Evolutionary conservation across 495 filamentous ascomycete species (phyloP).

Genomic region (Platismatia glauca): DNA sequence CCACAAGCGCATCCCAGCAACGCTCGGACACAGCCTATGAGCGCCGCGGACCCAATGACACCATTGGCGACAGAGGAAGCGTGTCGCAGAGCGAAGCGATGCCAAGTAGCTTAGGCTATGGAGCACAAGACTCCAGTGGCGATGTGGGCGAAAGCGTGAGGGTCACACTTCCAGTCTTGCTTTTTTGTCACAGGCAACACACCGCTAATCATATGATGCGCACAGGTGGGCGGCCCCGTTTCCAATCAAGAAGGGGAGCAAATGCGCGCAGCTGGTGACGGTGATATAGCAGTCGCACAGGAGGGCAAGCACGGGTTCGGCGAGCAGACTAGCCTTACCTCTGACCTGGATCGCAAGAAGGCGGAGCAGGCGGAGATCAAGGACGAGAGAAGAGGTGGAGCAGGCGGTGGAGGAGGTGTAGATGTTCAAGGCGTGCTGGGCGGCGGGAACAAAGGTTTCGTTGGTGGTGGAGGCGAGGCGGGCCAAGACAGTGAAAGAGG

Average conservation of each 20-base stretch:
- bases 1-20: constrained; percentile 21
- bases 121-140: constrained; percentile 17
- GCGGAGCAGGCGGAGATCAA: constrained; percentile 38
- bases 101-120: constrained; percentile 32
- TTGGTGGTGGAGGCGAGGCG: neutral
- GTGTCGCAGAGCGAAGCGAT: constrained; percentile 28
- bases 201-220: neutral
- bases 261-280: constrained; percentile 46
- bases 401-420: constrained; percentile 14
- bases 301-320: constrained; percentile 33
- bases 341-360: constrained; percentile 39
- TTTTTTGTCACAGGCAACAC: neutral
- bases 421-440: constrained; percentile 22
- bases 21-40: constrained; percentile 26
- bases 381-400: constrained; percentile 23
- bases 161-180: constrained; percentile 17
- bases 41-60: constrained; percentile 26
- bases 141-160: constrained; percentile 22
- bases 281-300: constrained; percentile 42
- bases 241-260: constrained; percentile 46
- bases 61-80: constrained; percentile 34
- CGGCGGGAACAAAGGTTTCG: constrained; percentile 15
- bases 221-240: constrained; percentile 23
- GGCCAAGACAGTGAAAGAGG: constrained; percentile 8
- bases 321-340: constrained; percentile 31